Percentiles rank a stretch among this genome's conserved stretches.
Evolutionary conservation across 192 early-diverging fungal genomes (phyloP).

Genomic region (Umbelopsis isabellina): DNA sequence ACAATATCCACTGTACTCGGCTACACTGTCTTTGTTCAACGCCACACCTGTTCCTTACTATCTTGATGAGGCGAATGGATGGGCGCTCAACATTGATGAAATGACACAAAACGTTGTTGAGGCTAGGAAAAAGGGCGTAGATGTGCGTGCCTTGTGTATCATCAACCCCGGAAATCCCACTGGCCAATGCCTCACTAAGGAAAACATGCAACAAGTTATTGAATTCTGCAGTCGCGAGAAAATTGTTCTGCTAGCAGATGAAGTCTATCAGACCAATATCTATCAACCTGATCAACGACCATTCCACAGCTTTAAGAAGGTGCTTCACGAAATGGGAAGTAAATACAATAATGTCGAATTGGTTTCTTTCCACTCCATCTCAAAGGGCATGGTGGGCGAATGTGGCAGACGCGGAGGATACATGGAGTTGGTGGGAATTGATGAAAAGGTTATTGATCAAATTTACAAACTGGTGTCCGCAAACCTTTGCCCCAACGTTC

Average conservation of each 20-base stretch:
- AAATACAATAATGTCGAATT: conserved; percentile 78
- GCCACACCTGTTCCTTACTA: conserved; percentile 93
- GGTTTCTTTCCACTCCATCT: conserved; percentile 95
- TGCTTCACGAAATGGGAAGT: conserved; percentile 76
- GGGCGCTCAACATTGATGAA: conserved; percentile 76
- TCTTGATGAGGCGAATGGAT: conserved; percentile 83
- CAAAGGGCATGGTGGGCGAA: conserved; percentile 98
- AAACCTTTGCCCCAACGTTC: conserved; percentile 91
- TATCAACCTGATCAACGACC: conserved; percentile 79
- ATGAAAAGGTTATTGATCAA: conserved; percentile 73
- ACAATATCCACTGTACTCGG: conserved; percentile 98
- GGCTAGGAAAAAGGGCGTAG: conserved; percentile 70
- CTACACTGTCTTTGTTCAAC: conserved; percentile 82
- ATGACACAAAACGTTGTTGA: conserved; percentile 65
- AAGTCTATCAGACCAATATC: conserved; percentile 98
- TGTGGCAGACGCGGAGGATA: conserved; percentile 98
- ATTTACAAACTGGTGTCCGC: conserved; percentile 95
- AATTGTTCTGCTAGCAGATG: conserved; percentile 92
- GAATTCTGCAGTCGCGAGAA: conserved; percentile 82
- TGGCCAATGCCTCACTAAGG: conserved; percentile 80
- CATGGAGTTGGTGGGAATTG: conserved; percentile 91
- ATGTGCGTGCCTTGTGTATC: conserved; percentile 93
- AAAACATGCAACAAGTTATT: conserved; percentile 90
- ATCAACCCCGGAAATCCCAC: conserved; percentile 99
- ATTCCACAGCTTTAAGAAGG: conserved; percentile 97